phyloP scores from a whole-genome alignment of 1,139 yeast species.

The Suhomyces anneliseae region DNA sequence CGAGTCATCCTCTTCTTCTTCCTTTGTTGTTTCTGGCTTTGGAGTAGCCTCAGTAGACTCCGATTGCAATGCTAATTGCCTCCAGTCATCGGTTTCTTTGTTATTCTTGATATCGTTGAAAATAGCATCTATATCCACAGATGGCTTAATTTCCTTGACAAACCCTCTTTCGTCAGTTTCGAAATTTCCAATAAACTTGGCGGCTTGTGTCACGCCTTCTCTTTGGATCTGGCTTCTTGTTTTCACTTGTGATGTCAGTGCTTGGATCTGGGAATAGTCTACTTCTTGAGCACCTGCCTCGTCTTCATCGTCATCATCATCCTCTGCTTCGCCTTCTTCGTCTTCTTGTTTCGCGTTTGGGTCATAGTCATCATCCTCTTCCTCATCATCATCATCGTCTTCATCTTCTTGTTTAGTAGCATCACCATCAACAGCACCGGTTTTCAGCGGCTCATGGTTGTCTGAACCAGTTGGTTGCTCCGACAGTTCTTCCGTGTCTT shows the following conservation, averaged over 20 bases:
- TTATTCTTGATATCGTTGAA: constrained; percentile 30
- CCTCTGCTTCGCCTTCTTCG: constrained; percentile 22
- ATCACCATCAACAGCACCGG: no score
- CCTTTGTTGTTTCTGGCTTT: constrained; percentile 37
- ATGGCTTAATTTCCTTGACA: constrained; percentile 24
- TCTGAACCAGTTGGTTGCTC: no score
- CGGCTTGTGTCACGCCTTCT: constrained; percentile 13
- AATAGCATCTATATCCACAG: constrained; percentile 37
- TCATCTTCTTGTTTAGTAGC: neutral
- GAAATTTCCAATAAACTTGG: constrained; percentile 17
- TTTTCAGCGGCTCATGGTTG: no score
- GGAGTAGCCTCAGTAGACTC: constrained; percentile 35
- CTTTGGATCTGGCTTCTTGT: constrained; percentile 38
- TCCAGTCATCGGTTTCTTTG: constrained; percentile 12
- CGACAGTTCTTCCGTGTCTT: no score
- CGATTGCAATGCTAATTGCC: constrained; percentile 13
- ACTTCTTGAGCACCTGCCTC: constrained; percentile 24
- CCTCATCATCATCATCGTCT: constrained; percentile 46
- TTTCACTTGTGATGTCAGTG: constrained; percentile 33
- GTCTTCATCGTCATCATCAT: constrained; percentile 23
- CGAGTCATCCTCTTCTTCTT: constrained; percentile 3
- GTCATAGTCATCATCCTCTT: constrained; percentile 66
- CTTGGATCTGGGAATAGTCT: constrained; percentile 37
- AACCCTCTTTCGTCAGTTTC: constrained; percentile 27
- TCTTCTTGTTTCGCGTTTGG: constrained; percentile 35